A percentile compares a stretch with the other conserved stretches of the same genome.
Conservation (phyloP, 1,139 yeast genomes). For the Kluyveromyces sp. region DNA sequence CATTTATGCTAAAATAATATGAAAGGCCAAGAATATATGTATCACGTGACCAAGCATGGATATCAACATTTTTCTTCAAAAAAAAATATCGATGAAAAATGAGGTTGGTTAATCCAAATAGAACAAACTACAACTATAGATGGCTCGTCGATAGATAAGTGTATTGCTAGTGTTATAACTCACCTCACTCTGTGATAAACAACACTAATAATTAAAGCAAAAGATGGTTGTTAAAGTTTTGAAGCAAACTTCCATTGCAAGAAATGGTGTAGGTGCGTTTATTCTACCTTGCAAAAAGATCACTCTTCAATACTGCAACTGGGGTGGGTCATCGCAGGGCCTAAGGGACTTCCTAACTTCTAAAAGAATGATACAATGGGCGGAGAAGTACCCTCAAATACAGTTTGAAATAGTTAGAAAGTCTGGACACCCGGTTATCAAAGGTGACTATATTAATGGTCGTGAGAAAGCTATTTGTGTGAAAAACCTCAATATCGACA, state of each 20-base stretch:
- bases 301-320: constrained; percentile 74
- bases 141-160: no score
- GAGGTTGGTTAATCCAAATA: no score
- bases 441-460: constrained; percentile 52
- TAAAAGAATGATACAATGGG: constrained; percentile 49
- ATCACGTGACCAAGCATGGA: no score
- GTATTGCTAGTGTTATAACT: no score
- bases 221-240: constrained; percentile 39
- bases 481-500: constrained; percentile 46
- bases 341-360: constrained; percentile 54
- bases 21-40: no score
- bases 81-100: no score
- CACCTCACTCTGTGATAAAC: no score
- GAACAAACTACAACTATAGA: no score
- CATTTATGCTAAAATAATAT: no score
- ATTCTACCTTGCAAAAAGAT: constrained; percentile 57
- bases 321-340: constrained; percentile 93
- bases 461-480: constrained; percentile 52
- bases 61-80: no score
- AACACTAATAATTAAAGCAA: no score
- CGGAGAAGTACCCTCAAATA: constrained; percentile 53
- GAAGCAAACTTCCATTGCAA: constrained; percentile 46
- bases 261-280: constrained; percentile 79
- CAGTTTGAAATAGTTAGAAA: constrained; percentile 64
- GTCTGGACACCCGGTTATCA: constrained; percentile 76